These are phyloP conservation scores for Starmerella roubikii DNA, from an alignment of 805 yeast genomes.

Conservation along the genomic window DNA sequence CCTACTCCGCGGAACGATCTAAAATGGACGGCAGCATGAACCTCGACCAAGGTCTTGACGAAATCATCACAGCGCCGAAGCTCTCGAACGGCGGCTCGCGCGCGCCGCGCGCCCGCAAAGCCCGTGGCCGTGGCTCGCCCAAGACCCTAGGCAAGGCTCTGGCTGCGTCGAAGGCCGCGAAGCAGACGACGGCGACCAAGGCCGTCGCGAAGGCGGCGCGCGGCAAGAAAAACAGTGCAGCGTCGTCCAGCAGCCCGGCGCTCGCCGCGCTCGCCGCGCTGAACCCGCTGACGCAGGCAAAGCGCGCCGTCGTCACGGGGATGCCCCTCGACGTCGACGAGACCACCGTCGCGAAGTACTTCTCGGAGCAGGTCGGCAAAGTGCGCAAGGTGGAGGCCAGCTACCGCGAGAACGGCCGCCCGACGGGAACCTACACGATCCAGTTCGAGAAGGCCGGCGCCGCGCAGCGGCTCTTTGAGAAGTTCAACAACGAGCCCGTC, in stretches of 20 bases:
- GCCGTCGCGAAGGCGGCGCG: background rate
- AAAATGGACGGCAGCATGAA: slow-evolving; percentile 28
- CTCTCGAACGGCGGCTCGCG: slow-evolving; percentile 9
- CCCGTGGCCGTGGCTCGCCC: slow-evolving; percentile 10
- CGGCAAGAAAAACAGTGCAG: slow-evolving; percentile 14
- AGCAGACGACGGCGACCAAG: slow-evolving; percentile 4
- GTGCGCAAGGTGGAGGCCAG: slow-evolving; percentile 55
- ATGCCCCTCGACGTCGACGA: slow-evolving; percentile 29
- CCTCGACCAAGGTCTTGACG: slow-evolving; percentile 89
- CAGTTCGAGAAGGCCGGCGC: slow-evolving; percentile 53
- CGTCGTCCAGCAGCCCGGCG: background rate
- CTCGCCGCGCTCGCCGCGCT: background rate
- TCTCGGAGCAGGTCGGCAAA: slow-evolving; percentile 76
- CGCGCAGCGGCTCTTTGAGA: slow-evolving; percentile 68
- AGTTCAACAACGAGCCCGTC: slow-evolving; percentile 84
- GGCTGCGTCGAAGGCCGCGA: slow-evolving; percentile 8
- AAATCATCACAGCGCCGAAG: slow-evolving; percentile 54
- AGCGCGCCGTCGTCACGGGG: slow-evolving; percentile 74
- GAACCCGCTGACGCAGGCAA: slow-evolving; percentile 31
- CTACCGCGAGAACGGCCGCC: slow-evolving; percentile 78
- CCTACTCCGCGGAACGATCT: too few relatives aligned
- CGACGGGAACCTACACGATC: slow-evolving; percentile 84
- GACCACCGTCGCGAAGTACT: slow-evolving; percentile 49
- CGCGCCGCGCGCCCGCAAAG: slow-evolving; percentile 21
- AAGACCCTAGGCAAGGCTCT: slow-evolving; percentile 8